A percentile compares a stretch with the other conserved stretches of the same genome.
Evolutionary conservation across 2,329 filamentous ascomycete genomes (phyloP).

Genomic region (Colletotrichum scovillei): DNA sequence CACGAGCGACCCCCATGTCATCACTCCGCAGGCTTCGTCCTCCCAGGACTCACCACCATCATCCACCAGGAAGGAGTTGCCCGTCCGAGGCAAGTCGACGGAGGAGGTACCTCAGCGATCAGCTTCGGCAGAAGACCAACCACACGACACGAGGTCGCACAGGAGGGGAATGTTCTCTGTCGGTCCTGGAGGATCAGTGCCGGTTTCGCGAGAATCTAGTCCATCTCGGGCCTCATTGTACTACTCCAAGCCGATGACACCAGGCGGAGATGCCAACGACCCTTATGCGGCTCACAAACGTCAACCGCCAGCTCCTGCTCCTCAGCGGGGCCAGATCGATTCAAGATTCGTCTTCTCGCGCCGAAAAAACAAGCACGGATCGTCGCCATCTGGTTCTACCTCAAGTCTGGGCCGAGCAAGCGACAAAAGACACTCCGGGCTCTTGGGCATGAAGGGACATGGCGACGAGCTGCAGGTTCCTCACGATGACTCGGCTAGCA

Average conservation of each 20-base stretch:
- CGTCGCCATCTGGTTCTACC: constrained; percentile 66
- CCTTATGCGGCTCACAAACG: constrained; percentile 88
- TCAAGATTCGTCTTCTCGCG: constrained; percentile 86
- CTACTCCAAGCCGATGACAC: constrained; percentile 81
- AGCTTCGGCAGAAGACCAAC: constrained; percentile 52
- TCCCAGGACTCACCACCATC: constrained; percentile 62
- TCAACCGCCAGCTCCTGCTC: constrained; percentile 73
- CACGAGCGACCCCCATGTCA: constrained; percentile 57
- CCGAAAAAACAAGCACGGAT: constrained; percentile 72
- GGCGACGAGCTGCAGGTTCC: constrained; percentile 56
- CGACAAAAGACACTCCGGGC: constrained; percentile 64
- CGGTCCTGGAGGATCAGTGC: constrained; percentile 62
- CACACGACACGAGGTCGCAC: constrained; percentile 52
- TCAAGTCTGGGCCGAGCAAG: constrained; percentile 58
- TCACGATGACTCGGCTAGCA: constrained; percentile 59
- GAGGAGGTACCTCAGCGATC: constrained; percentile 55
- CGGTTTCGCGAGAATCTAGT: constrained; percentile 70
- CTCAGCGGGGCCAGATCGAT: constrained; percentile 74
- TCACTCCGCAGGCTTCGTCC: constrained; percentile 76
- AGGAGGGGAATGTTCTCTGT: constrained; percentile 66
- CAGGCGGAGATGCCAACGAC: constrained; percentile 82
- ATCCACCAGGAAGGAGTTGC: constrained; percentile 51
- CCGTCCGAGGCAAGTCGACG: constrained; percentile 56
- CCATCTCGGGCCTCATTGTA: constrained; percentile 73
- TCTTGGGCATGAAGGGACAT: constrained; percentile 53